A percentile compares a stretch with the other conserved stretches of the same genome.
Evolutionary conservation across 768 basidiomycete species (phyloP).

Genomic region (Tylopilus felleus): DNA sequence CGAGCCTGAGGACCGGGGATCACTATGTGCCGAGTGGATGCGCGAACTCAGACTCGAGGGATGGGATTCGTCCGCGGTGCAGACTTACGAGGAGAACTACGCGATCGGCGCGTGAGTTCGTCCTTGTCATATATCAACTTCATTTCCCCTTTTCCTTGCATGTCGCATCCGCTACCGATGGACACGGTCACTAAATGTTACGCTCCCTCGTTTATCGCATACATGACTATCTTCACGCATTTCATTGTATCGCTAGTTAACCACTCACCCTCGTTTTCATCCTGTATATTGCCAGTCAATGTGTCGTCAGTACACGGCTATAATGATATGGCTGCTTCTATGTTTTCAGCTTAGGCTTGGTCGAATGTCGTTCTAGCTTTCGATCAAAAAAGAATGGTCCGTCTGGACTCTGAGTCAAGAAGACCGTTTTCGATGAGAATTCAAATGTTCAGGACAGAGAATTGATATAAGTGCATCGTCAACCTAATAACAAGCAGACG

Average conservation of each 20-base stretch:
- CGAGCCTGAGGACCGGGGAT: not conserved
- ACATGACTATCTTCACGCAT: not conserved
- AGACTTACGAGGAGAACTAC: not conserved
- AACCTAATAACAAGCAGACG: too few relatives aligned
- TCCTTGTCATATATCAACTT: not conserved
- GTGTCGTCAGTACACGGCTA: not conserved
- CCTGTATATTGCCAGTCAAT: not conserved
- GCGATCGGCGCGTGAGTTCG: not conserved
- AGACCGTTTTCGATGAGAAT: too few relatives aligned
- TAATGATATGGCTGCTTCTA: too few relatives aligned
- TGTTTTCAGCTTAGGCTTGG: too few relatives aligned
- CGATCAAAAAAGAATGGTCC: too few relatives aligned
- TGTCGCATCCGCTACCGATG: not conserved
- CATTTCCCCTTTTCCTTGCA: not conserved
- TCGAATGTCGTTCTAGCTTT: too few relatives aligned
- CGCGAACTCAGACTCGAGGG: conserved; percentile 11
- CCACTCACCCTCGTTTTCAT: not conserved
- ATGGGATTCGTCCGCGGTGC: conserved; percentile 7
- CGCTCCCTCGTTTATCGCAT: not conserved
- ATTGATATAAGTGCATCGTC: too few relatives aligned
- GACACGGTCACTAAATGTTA: not conserved
- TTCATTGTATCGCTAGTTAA: conserved; percentile 2
- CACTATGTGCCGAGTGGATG: conserved; percentile 27
- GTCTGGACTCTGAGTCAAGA: too few relatives aligned
- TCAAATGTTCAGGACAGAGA: too few relatives aligned